Evolutionary conservation across 31 red algal genomes (phyloP), one percentile per base, ranked within the genome.

Genomic region (Endocladia muricata): DNA sequence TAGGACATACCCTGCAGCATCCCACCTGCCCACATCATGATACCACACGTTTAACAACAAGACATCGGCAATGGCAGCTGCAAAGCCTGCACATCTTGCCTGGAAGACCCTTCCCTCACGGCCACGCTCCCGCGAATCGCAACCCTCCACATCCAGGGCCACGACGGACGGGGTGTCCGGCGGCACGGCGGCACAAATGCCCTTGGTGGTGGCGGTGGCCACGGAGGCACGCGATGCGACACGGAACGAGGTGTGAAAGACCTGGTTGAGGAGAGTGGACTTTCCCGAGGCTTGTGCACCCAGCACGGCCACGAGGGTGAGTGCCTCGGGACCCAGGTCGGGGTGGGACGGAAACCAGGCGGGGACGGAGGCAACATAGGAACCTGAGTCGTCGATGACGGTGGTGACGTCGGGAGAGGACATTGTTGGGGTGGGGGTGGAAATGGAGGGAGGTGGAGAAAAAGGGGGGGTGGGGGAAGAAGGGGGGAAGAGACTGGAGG

Each of bases 201-300:
- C 96, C 60, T 84, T 88, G 17, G 96, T 98, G 2, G 90, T 91
- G 15, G 86, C 82, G 15, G 61, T 68, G 5, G 85, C 86, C 31
- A 93, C 82, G 11, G 76, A 28, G 38, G 73, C 36, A 8, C 64
- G 79, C 17, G 77, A 70, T 11, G 74, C 90, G 0, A 98, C 82
- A 11, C 59, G 43, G 57, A 98, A 98, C 1, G 65, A 56, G 5
- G 96, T 98, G 33, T 66, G 82, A 32, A 98, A 94, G 5, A 94
- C 62, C 3, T 76, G 78, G 56, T 98, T 94, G 37, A 91, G 61
- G 8, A 98, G 64, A 35, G 96, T 92, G 7, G 91, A 94, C 74
- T 98, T 98, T 41, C 96, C 96, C 1, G 90, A 94, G 28, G 86
- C 90, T 68, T 94, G 85, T 2, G 70, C 77, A 19, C 96, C 96